Percentiles rank a stretch among this genome's conserved stretches.
Evolutionary conservation across 805 yeast species (phyloP).

Genomic region (Pichia sporocuriosa): DNA sequence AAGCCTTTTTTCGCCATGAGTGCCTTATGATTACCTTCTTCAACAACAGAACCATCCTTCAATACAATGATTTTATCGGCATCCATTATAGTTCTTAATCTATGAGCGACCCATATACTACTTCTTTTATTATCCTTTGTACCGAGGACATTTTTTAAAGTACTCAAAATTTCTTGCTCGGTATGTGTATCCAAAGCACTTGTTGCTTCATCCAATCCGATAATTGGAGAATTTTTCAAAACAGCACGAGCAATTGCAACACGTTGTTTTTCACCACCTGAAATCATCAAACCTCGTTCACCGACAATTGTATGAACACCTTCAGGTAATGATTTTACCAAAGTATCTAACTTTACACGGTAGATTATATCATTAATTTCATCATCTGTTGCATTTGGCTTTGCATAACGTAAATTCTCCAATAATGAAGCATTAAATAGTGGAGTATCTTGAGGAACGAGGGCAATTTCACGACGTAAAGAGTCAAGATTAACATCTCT

Average conservation of each 20-base stretch:
- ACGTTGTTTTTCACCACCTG: conserved; percentile 98
- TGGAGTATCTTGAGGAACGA: conserved; percentile 97
- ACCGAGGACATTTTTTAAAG: conserved; percentile 64
- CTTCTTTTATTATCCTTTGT: conserved; percentile 40
- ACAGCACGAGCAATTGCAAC: conserved; percentile 89
- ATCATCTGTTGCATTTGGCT: conserved; percentile 61
- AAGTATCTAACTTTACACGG: conserved; percentile 59
- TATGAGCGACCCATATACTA: conserved; percentile 86
- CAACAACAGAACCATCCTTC: conserved; percentile 69
- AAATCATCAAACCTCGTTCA: conserved; percentile 97
- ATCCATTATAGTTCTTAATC: conserved; percentile 90
- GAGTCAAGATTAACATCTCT: conserved; percentile 67
- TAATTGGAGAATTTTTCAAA: conserved; percentile 77
- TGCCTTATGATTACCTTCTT: conserved; percentile 76
- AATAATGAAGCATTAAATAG: conserved; percentile 83
- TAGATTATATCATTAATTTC: conserved; percentile 60
- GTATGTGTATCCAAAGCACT: conserved; percentile 96
- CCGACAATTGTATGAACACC: conserved; percentile 87
- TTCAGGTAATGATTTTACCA: conserved; percentile 70
- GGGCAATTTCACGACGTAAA: conserved; percentile 70
- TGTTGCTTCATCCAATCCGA: conserved; percentile 96
- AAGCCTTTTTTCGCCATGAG: conserved; percentile 54
- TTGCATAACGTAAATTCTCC: conserved; percentile 85
- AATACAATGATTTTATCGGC: conserved; percentile 89
- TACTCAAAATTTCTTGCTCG: conserved; percentile 73